Conservation (phyloP, 2,329 filamentous ascomycete species). For the Zasmidium angulare region DNA sequence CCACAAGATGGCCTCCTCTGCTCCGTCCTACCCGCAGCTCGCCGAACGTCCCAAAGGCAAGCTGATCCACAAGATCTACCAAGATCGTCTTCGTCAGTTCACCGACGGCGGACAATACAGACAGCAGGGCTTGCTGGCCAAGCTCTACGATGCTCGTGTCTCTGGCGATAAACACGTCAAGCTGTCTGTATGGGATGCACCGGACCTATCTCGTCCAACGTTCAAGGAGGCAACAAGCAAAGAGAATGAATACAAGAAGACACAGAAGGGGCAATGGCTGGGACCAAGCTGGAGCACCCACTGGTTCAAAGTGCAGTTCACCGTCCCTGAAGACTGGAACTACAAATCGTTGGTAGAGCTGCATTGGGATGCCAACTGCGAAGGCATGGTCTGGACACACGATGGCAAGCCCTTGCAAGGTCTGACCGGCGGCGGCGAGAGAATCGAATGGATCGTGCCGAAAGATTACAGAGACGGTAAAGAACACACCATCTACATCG, state of each 20-base stretch:
- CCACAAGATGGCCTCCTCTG: constrained; percentile 24
- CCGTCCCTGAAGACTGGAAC: constrained; percentile 69
- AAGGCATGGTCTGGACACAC: constrained; percentile 90
- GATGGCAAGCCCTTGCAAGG: constrained; percentile 90
- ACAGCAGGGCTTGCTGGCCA: constrained; percentile 51
- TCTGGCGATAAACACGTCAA: constrained; percentile 76
- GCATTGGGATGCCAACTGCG: constrained; percentile 93
- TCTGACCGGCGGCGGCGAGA: constrained; percentile 83
- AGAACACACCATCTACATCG: constrained; percentile 87
- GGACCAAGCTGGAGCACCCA: constrained; percentile 97
- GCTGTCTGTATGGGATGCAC: constrained; percentile 67
- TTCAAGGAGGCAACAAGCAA: constrained; percentile 76
- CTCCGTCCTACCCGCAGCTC: constrained; percentile 49
- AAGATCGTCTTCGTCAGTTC: constrained; percentile 78
- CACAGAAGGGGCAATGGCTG: constrained; percentile 74
- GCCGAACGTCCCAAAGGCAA: constrained; percentile 64
- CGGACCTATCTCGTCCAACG: constrained; percentile 72
- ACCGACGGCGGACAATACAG: constrained; percentile 67
- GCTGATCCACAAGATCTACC: constrained; percentile 81
- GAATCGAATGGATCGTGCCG: constrained; percentile 88
- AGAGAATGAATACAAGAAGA: constrained; percentile 68
- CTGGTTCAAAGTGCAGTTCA: constrained; percentile 87
- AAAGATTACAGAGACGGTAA: constrained; percentile 78
- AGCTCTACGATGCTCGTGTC: constrained; percentile 67
- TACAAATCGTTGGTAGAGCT: constrained; percentile 85